Evolutionary conservation across 177 flowering plant species (phyloP), one percentile per base, ranked within the genome.

Genomic region (Vitis hybrid): DNA sequence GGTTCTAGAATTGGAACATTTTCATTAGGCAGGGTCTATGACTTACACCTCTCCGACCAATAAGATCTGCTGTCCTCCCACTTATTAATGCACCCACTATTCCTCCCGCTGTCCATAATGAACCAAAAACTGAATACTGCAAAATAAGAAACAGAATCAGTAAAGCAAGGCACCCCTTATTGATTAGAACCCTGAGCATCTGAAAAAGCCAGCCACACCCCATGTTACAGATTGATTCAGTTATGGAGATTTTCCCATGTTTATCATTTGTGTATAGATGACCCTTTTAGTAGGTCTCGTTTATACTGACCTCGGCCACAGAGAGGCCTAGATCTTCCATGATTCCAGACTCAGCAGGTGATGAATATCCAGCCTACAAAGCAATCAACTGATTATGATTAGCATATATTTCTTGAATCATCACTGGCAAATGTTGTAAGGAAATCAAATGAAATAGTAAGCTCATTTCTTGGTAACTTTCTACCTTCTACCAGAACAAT

Each of bases 81-180:
- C 85, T 81, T 60, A 74, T 24, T 57, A 82, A 32, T 17, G 86
- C 83, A 63, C 89, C 90, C 11, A 86, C 0, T 81, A 88, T 73
- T 52, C 84, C 90, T 69, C 91, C 91, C 19, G 82, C 62, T n/a
- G 88, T 88, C 73, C 82, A 21, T 70, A 80, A 82, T 3, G 91
- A 88, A 64, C 87, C 88, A 64, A 88, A 90, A 68, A 86, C 56
- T 3, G 90, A 85, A 71, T 80, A 89, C 91, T 86, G 76, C 77
- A 35, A 2, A 62, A 50, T 24, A 24, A 24, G 27, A 24, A 24
- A 24, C 27, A 24, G 27, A 24, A 24, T 24, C 27, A 24, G 27
- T 24, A 24, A 24, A 24, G 27, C 27, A 3, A 24, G 27, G 4
- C 27, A 24, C 27, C 27, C 3, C 27, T 24, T 24, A 24, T 0